Percentiles rank a stretch among this genome's conserved stretches.
Evolutionary conservation across 2,329 filamentous ascomycete species (phyloP).

Genomic region (Neonectria faginata): DNA sequence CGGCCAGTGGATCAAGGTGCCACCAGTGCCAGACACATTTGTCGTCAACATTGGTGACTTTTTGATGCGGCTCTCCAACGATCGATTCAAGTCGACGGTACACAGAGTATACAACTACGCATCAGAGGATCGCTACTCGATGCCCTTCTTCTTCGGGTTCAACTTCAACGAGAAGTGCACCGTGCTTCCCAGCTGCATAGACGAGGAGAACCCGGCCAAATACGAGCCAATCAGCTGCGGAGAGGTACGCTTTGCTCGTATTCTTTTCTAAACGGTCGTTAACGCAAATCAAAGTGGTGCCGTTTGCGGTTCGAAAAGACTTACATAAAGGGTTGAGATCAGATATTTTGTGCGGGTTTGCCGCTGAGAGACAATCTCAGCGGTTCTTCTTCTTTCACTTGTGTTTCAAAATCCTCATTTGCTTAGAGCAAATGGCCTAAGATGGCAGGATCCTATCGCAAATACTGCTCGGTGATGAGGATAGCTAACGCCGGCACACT

Average conservation of each 20-base stretch:
- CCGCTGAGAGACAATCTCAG: no score
- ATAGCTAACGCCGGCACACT: no score
- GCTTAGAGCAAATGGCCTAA: no score
- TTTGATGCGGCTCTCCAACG: slow-evolving; percentile 42
- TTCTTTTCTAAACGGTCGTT: background rate
- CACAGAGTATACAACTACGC: slow-evolving; percentile 62
- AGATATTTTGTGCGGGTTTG: background rate
- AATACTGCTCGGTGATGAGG: no score
- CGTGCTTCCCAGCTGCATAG: slow-evolving; percentile 61
- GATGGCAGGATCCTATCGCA: no score
- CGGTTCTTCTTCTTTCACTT: no score
- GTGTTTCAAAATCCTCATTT: no score
- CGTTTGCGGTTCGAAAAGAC: slow-evolving; percentile 8
- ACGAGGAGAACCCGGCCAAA: slow-evolving; percentile 58
- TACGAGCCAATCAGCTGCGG: slow-evolving; percentile 65
- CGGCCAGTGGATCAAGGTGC: slow-evolving; percentile 42
- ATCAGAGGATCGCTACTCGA: slow-evolving; percentile 58
- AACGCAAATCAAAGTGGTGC: background rate
- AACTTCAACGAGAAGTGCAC: slow-evolving; percentile 64
- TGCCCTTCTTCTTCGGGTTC: slow-evolving; percentile 69
- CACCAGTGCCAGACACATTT: slow-evolving; percentile 39
- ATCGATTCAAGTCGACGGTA: slow-evolving; percentile 47
- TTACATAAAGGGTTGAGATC: background rate
- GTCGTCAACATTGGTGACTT: slow-evolving; percentile 47
- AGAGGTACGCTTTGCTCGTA: slow-evolving; percentile 42